phyloP scores from a whole-genome alignment of 2,329 filamentous ascomycete species.

The Aureobasidium namibiae region DNA sequence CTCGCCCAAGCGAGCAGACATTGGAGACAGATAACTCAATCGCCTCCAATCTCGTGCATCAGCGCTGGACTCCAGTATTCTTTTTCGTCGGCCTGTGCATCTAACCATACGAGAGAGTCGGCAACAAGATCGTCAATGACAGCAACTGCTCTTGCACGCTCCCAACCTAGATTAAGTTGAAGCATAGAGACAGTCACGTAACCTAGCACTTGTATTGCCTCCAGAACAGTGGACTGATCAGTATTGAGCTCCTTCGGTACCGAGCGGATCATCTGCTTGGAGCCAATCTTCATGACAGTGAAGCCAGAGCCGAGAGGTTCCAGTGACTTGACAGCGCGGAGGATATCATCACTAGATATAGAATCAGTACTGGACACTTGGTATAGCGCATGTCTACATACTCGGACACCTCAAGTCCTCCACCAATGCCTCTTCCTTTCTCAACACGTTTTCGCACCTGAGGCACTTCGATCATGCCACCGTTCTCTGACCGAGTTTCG shows the following conservation, averaged over 20 bases:
- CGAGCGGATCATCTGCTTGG: slow-evolving; percentile 79
- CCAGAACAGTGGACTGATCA: slow-evolving; percentile 85
- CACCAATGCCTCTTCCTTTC: slow-evolving; percentile 66
- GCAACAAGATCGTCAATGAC: slow-evolving; percentile 83
- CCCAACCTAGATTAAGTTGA: slow-evolving; percentile 78
- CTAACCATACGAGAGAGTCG: slow-evolving; percentile 89
- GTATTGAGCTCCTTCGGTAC: slow-evolving; percentile 92
- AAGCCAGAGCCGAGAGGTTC: slow-evolving; percentile 84
- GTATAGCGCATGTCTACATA: slow-evolving; percentile 31
- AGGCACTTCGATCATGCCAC: slow-evolving; percentile 75
- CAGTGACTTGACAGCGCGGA: slow-evolving; percentile 79
- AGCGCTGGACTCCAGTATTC: slow-evolving; percentile 90
- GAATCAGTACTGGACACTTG: not conserved
- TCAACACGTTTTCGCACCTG: slow-evolving; percentile 73
- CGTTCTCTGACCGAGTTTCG: slow-evolving; percentile 80
- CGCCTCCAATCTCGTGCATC: slow-evolving; percentile 37
- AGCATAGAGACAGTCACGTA: slow-evolving; percentile 88
- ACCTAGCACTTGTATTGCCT: slow-evolving; percentile 81
- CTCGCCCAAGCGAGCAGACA: no score
- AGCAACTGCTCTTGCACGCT: slow-evolving; percentile 73
- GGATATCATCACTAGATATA: slow-evolving; percentile 65
- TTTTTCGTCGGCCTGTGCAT: slow-evolving; percentile 74
- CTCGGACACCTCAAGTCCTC: slow-evolving; percentile 73
- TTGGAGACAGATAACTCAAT: not conserved
- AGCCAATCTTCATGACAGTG: slow-evolving; percentile 73